These are phyloP conservation scores for Orobanche coerulescens DNA, from an alignment of 257 asterid species.

Conservation along the genomic window DNA sequence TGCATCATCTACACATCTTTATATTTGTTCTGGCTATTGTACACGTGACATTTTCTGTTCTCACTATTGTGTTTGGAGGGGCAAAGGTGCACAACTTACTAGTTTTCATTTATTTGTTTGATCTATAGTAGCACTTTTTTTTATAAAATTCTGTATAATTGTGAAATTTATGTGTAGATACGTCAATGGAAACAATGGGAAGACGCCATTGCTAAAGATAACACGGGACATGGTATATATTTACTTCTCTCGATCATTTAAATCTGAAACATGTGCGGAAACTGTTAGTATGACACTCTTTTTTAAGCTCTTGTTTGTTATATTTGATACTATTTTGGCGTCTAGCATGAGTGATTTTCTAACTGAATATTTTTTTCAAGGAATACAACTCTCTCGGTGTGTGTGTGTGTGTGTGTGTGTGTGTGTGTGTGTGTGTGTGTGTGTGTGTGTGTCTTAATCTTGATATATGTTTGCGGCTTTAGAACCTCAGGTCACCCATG, in stretches of 20 bases:
- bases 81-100: slow-evolving; percentile 38
- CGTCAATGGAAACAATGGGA: slow-evolving; percentile 97
- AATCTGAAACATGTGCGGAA: background rate
- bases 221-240: slow-evolving; percentile 40
- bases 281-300: slow-evolving; percentile 12
- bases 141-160: background rate
- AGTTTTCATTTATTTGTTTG: background rate
- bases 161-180: slow-evolving; percentile 40
- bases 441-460: slow-evolving; percentile 7
- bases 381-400: no score
- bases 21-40: slow-evolving; percentile 82
- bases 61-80: slow-evolving; percentile 68
- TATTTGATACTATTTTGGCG: background rate
- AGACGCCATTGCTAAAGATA: slow-evolving; percentile 60
- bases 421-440: no score
- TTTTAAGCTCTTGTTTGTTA: background rate
- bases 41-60: slow-evolving; percentile 74
- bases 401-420: no score
- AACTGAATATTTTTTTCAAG: no score
- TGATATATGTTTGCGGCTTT: slow-evolving; percentile 37
- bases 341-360: background rate
- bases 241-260: background rate
- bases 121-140: background rate
- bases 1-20: slow-evolving; percentile 79
- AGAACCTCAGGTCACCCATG: slow-evolving; percentile 62